These are phyloP conservation scores for Ligustrum vulgare DNA, from an alignment of 257 asterid genomes.

Conservation along the genomic window DNA sequence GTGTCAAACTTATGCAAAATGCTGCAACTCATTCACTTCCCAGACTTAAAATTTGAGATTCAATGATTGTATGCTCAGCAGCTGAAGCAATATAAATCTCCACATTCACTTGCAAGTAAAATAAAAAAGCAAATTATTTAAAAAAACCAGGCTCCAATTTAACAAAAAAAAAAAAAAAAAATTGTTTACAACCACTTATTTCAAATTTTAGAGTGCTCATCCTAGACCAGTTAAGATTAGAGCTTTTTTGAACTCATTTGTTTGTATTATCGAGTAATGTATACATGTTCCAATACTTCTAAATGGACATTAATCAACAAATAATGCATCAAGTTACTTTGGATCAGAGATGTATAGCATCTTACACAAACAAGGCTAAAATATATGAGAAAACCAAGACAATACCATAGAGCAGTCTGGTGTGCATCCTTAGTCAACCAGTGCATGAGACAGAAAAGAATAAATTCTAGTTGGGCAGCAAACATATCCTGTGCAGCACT, in stretches of 20 bases:
- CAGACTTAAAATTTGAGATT: too few relatives aligned
- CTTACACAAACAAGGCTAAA: neutral
- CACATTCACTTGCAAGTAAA: too few relatives aligned
- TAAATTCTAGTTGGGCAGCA: slow-evolving; percentile 61
- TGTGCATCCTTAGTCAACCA: slow-evolving; percentile 50
- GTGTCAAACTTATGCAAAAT: too few relatives aligned
- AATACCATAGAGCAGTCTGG: slow-evolving; percentile 58
- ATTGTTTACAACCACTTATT: neutral
- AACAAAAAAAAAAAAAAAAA: neutral
- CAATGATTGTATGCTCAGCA: too few relatives aligned
- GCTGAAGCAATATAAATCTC: too few relatives aligned
- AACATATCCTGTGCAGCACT: slow-evolving; percentile 54
- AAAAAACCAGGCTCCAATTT: too few relatives aligned
- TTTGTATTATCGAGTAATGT: neutral
- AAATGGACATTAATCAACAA: neutral
- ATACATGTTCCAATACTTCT: slow-evolving; percentile 9
- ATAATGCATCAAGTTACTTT: neutral
- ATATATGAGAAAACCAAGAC: slow-evolving; percentile 14
- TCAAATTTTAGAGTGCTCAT: neutral
- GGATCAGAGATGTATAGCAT: neutral
- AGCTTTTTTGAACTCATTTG: slow-evolving; percentile 7
- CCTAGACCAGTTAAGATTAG: slow-evolving; percentile 9
- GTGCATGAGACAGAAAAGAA: slow-evolving; percentile 49
- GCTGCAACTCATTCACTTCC: too few relatives aligned
- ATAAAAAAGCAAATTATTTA: too few relatives aligned